These are phyloP conservation scores for Fusarium verticillioides DNA, from an alignment of 2,329 filamentous ascomycete genomes.

Conservation along the genomic window DNA sequence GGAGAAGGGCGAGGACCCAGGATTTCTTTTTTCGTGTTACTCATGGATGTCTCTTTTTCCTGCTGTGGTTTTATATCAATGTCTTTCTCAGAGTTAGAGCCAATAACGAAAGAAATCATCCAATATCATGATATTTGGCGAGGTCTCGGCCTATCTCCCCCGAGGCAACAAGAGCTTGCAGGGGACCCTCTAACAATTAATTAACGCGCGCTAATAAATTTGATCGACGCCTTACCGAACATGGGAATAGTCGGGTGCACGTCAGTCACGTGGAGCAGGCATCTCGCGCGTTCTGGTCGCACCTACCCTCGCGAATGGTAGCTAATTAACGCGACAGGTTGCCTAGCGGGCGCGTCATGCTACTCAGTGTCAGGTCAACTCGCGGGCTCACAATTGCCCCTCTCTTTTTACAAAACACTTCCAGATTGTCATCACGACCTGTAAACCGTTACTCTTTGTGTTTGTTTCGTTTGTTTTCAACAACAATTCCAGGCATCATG, in stretches of 20 bases:
- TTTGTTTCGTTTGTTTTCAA: slow-evolving; percentile 4
- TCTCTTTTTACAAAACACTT: slow-evolving; percentile 23
- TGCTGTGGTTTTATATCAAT: slow-evolving; percentile 9
- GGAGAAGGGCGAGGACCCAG: slow-evolving; percentile 37
- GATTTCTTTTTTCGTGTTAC: slow-evolving; percentile 37
- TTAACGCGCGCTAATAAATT: slow-evolving; percentile 19
- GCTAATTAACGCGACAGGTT: slow-evolving; percentile 55
- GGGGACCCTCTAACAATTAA: slow-evolving; percentile 14
- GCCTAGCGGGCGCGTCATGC: slow-evolving; percentile 53
- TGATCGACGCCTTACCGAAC: slow-evolving; percentile 2
- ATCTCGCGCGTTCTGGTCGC: slow-evolving; percentile 39
- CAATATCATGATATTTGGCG: slow-evolving; percentile 17
- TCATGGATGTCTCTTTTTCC: slow-evolving; percentile 36
- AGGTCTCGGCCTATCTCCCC: slow-evolving; percentile 31
- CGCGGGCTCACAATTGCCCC: slow-evolving; percentile 32
- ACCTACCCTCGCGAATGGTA: slow-evolving; percentile 32
- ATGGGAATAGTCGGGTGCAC: not conserved
- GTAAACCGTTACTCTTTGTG: slow-evolving; percentile 5
- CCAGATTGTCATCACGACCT: slow-evolving; percentile 16
- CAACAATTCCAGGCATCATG: slow-evolving; percentile 48
- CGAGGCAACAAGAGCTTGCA: slow-evolving; percentile 24
- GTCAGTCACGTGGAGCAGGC: slow-evolving; percentile 40
- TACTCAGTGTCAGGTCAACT: slow-evolving; percentile 34
- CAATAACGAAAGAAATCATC: not conserved
- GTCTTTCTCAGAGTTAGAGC: not conserved